These are phyloP conservation scores for Podila horticola DNA, from an alignment of 192 early-diverging fungal genomes.

Conservation along the genomic window DNA sequence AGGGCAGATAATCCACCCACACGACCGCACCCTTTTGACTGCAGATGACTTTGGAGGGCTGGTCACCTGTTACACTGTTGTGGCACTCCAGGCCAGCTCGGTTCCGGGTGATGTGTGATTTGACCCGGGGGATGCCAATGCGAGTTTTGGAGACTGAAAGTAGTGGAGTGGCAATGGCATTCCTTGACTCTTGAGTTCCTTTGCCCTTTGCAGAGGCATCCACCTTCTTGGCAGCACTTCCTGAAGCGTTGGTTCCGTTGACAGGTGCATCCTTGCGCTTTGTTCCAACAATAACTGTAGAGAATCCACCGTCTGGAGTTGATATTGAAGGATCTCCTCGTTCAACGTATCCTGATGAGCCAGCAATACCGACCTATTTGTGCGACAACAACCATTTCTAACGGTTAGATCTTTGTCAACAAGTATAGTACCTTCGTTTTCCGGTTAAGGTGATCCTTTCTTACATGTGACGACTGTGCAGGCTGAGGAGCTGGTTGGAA, in stretches of 20 bases:
- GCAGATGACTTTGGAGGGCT: constrained; percentile 59
- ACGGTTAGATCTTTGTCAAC: background rate
- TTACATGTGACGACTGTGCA: constrained; percentile 2
- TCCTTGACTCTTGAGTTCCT: constrained; percentile 29
- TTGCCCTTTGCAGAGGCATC: constrained; percentile 24
- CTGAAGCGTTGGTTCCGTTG: constrained; percentile 8
- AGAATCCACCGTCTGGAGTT: constrained; percentile 52
- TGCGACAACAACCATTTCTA: background rate
- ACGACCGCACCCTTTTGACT: constrained; percentile 56
- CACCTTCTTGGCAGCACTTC: constrained; percentile 30
- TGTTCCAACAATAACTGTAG: constrained; percentile 53
- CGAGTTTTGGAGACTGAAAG: constrained; percentile 56
- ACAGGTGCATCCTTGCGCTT: constrained; percentile 55
- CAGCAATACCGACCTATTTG: background rate
- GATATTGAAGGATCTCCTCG: constrained; percentile 51
- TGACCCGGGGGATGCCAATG: constrained; percentile 58
- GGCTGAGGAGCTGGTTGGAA: constrained; percentile 5
- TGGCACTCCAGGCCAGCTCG: constrained; percentile 41
- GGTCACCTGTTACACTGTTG: constrained; percentile 33
- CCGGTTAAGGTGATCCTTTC: background rate
- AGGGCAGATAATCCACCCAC: constrained; percentile 71
- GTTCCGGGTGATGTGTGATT: constrained; percentile 48
- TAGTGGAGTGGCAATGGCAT: constrained; percentile 52
- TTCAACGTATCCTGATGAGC: constrained; percentile 23
- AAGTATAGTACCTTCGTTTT: too few species aligned